Evolutionary conservation across 1,139 yeast genomes (phyloP).

Genomic region (Blastobotrys raffinosifermentans): DNA sequence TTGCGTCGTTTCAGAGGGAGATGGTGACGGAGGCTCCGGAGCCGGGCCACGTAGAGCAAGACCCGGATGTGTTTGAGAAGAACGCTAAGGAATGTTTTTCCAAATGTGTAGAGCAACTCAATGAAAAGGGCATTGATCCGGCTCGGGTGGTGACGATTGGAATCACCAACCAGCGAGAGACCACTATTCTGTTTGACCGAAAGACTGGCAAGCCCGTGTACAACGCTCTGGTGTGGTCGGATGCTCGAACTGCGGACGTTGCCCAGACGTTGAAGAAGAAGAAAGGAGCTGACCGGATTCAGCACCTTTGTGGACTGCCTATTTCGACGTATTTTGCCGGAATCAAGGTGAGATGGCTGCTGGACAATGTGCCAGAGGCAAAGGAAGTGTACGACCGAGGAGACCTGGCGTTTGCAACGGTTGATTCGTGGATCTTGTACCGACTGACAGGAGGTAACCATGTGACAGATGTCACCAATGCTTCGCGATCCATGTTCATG

Average conservation of each 20-base stretch:
- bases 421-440: constrained; percentile 90
- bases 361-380: constrained; percentile 72
- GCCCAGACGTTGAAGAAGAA: constrained; percentile 59
- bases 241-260: constrained; percentile 74
- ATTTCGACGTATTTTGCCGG: constrained; percentile 89
- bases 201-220: constrained; percentile 76
- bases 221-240: constrained; percentile 95
- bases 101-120: constrained; percentile 31
- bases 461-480: constrained; percentile 86
- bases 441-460: constrained; percentile 65
- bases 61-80: constrained; percentile 77
- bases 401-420: constrained; percentile 86
- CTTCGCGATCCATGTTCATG: constrained; percentile 88
- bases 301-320: constrained; percentile 76
- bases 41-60: constrained; percentile 83
- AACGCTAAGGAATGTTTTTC: constrained; percentile 47
- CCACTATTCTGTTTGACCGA: constrained; percentile 85
- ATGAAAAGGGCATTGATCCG: constrained; percentile 26
- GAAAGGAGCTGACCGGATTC: constrained; percentile 56
- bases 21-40: constrained; percentile 39
- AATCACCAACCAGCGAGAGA: constrained; percentile 93
- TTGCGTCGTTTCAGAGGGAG: constrained; percentile 86
- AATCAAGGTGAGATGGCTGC: constrained; percentile 82
- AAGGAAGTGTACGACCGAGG: constrained; percentile 66
- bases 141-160: constrained; percentile 49